Evolutionary conservation across 345 rosid genomes (phyloP).

Genomic region (Syzygium aqueum): DNA sequence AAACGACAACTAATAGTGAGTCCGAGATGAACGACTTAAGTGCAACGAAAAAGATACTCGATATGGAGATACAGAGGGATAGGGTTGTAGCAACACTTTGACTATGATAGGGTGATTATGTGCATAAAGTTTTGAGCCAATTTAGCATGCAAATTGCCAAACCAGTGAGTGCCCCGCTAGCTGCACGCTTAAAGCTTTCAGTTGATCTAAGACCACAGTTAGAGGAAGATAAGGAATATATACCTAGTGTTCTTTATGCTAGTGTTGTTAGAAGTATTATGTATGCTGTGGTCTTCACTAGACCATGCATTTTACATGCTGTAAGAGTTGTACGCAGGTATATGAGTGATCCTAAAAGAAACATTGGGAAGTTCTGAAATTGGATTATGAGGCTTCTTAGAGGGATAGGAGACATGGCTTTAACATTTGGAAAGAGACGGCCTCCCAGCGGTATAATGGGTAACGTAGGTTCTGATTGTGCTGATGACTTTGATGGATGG

Average conservation of each 20-base stretch:
- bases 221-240: not conserved
- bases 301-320: not conserved
- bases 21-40: not conserved
- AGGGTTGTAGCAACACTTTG: not conserved
- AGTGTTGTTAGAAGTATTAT: not conserved
- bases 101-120: not conserved
- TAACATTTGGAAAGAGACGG: too few species aligned
- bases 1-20: not conserved
- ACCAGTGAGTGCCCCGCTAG: not conserved
- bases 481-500: too few species aligned
- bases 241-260: not conserved
- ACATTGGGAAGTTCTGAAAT: not conserved
- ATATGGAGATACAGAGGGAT: not conserved
- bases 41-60: not conserved
- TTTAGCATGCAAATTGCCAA: not conserved
- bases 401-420: too few species aligned
- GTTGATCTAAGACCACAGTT: not conserved
- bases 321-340: not conserved
- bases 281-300: not conserved
- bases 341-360: not conserved
- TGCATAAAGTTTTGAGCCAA: not conserved
- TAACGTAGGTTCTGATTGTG: too few species aligned
- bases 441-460: too few species aligned
- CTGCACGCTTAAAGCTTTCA: not conserved
- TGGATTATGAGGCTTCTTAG: not conserved